A percentile compares a stretch with the other conserved stretches of the same genome.
These are phyloP conservation scores for Acanthamoeba triangularis DNA, from an alignment of 208 protist species.

Conservation along the genomic window DNA sequence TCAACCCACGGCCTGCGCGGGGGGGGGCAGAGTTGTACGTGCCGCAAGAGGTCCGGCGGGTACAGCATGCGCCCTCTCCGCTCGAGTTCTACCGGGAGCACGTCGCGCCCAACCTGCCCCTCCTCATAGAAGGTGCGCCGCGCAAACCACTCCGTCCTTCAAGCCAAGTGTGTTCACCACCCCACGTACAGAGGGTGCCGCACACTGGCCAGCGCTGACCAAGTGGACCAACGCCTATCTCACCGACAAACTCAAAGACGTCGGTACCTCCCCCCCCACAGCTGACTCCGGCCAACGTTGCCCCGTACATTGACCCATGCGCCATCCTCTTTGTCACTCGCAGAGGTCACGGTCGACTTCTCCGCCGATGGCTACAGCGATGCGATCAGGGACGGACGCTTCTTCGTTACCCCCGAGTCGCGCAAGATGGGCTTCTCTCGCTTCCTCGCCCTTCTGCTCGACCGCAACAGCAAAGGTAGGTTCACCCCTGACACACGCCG, in stretches of 20 bases:
- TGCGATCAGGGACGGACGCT: constrained; percentile 65
- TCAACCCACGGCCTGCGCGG: no score
- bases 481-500: no score
- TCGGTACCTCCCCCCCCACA: no score
- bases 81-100: constrained; percentile 84
- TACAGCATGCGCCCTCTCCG: constrained; percentile 68
- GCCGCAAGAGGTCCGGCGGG: constrained; percentile 28
- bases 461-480: constrained; percentile 50
- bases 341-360: constrained; percentile 73
- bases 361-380: constrained; percentile 81
- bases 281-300: no score
- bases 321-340: not conserved
- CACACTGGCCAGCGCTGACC: constrained; percentile 78
- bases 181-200: constrained; percentile 23
- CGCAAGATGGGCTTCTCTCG: constrained; percentile 80
- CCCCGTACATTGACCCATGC: no score
- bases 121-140: constrained; percentile 79
- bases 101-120: constrained; percentile 83
- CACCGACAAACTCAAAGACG: constrained; percentile 64
- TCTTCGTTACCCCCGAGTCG: constrained; percentile 83
- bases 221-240: constrained; percentile 84
- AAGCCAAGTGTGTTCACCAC: not conserved
- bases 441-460: constrained; percentile 52
- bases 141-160: not conserved
- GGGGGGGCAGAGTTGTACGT: constrained; percentile 40